Evolutionary conservation across 2,329 filamentous ascomycete genomes (phyloP).

Genomic region (Phyllosticta citrichinensis): DNA sequence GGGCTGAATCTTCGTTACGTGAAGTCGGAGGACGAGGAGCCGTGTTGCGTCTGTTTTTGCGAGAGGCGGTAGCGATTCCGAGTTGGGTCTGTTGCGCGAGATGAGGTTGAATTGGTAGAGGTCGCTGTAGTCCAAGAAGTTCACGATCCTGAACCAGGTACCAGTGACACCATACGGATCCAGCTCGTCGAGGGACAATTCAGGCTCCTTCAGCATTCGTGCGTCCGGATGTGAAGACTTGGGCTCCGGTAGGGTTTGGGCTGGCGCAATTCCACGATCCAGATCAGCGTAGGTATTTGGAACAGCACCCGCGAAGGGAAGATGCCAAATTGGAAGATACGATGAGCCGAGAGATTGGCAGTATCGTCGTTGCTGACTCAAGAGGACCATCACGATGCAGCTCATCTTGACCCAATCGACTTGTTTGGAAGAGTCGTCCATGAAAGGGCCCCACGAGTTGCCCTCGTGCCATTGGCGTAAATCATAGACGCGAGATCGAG

Average conservation of each 20-base stretch:
- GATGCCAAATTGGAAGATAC: conserved; percentile 22
- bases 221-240: background rate
- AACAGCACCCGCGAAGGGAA: conserved; percentile 21
- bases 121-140: conserved; percentile 56
- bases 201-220: conserved; percentile 24
- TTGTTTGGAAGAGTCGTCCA: conserved; percentile 47
- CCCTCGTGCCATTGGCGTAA: conserved; percentile 54
- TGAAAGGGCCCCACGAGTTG: conserved; percentile 63
- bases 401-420: conserved; percentile 78
- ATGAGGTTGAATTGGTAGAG: conserved; percentile 63
- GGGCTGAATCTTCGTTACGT: conserved; percentile 49
- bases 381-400: conserved; percentile 59
- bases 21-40: conserved; percentile 58
- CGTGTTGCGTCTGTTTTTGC: conserved; percentile 57
- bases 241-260: background rate
- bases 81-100: conserved; percentile 20
- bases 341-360: conserved; percentile 17
- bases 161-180: conserved; percentile 66
- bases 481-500: conserved; percentile 63
- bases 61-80: conserved; percentile 41
- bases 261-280: background rate
- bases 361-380: conserved; percentile 45
- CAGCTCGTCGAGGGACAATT: conserved; percentile 15
- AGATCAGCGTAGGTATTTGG: conserved; percentile 12
- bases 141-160: conserved; percentile 52